Conservation (phyloP, 768 basidiomycete species). For the Boletus pseudopeckii region DNA sequence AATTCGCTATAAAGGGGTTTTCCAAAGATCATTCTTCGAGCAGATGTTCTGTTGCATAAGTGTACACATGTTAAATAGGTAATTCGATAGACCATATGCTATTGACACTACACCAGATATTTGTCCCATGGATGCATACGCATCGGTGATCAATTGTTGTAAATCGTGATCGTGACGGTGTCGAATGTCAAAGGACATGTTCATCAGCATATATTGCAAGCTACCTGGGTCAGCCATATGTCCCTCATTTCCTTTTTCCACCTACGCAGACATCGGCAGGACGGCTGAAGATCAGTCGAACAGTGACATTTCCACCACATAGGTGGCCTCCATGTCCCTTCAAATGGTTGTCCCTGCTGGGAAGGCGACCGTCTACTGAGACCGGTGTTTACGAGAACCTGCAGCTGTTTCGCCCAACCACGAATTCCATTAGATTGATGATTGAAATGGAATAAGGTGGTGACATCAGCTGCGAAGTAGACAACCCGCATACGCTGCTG, state of each 20-base stretch:
- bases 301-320: constrained; percentile 34
- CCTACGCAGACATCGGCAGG: constrained; percentile 28
- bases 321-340: constrained; percentile 35
- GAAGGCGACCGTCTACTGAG: constrained; percentile 6
- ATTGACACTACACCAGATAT: constrained; percentile 6
- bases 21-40: background rate
- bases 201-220: constrained; percentile 43
- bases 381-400: constrained; percentile 3
- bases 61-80: background rate
- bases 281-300: constrained; percentile 20
- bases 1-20: background rate
- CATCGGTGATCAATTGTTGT: background rate
- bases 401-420: constrained; percentile 1
- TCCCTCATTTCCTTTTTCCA: constrained; percentile 42
- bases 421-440: constrained; percentile 16
- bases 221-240: constrained; percentile 46
- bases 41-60: background rate
- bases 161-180: background rate
- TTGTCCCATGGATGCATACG: constrained; percentile 6
- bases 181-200: constrained; percentile 12
- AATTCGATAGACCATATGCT: background rate
- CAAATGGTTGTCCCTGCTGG: constrained; percentile 17
- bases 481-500: constrained; percentile 53
- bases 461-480: constrained; percentile 43
- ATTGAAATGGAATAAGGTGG: constrained; percentile 42